Evolutionary conservation across 2,329 filamentous ascomycete species (phyloP).

Genomic region (Endocalyx cinctus): DNA sequence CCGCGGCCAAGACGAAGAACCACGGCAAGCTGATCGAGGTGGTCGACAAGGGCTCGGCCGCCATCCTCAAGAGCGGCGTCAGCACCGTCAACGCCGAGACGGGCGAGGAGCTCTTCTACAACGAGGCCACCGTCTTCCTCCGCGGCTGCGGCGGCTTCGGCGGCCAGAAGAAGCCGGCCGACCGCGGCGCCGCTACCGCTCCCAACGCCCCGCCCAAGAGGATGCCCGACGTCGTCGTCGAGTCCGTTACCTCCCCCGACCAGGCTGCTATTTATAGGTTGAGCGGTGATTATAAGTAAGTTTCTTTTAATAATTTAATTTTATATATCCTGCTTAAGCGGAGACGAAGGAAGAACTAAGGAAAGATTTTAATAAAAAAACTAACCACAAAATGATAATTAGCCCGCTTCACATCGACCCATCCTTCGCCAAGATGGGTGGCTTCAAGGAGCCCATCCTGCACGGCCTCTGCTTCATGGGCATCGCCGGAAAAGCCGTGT

Average conservation of each 20-base stretch:
- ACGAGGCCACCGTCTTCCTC: slow-evolving; percentile 90
- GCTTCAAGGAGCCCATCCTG: slow-evolving; percentile 90
- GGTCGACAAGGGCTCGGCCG: slow-evolving; percentile 89
- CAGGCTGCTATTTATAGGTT: slow-evolving; percentile 92
- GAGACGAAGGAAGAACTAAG: background rate
- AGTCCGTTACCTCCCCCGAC: slow-evolving; percentile 82
- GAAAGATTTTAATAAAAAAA: background rate
- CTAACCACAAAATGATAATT: background rate
- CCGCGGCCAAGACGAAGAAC: slow-evolving; percentile 69
- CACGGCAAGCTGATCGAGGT: slow-evolving; percentile 84
- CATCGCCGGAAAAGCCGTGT: slow-evolving; percentile 84
- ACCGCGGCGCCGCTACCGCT: slow-evolving; percentile 76
- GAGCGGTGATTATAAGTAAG: slow-evolving; percentile 83
- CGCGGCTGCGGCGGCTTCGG: slow-evolving; percentile 88
- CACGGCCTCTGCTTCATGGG: slow-evolving; percentile 97
- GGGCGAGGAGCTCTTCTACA: slow-evolving; percentile 92
- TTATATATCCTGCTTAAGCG: background rate
- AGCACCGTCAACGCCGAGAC: slow-evolving; percentile 81
- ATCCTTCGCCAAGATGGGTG: slow-evolving; percentile 87
- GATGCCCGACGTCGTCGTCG: slow-evolving; percentile 73
- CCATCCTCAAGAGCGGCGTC: slow-evolving; percentile 73
- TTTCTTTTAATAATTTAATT: slow-evolving; percentile 5
- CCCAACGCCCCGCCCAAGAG: slow-evolving; percentile 74
- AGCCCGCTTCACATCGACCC: slow-evolving; percentile 92
- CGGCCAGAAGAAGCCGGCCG: slow-evolving; percentile 69